Evolutionary conservation across 768 basidiomycete genomes (phyloP), one percentile per base, ranked within the genome.

Genomic region (Termitomyces heimii): DNA sequence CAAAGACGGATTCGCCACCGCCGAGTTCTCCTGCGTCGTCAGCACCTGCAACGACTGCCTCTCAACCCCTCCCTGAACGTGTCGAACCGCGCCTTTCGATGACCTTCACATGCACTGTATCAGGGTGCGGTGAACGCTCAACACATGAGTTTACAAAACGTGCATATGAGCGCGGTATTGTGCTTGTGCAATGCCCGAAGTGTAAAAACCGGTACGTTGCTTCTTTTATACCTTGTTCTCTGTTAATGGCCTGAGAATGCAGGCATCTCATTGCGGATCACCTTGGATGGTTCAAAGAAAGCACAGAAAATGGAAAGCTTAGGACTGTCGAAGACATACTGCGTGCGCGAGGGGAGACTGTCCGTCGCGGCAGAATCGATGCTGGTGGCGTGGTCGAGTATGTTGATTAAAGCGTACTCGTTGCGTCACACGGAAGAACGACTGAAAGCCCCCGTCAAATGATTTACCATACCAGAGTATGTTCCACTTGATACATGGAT

Each of bases 251-350:
- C 24, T 5, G 13, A 50, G 18, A n/a, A 28, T 39, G n/a, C 20
- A 92, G 89, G 31, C 89, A 92, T 69, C 73, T 94, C 10, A 92
- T 94, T 62, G 94, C 94, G 4, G 94, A 96, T 66, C 86, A 96
- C 64, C 72, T 96, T 13, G 89, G 89, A 1, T 96, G 94, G 94
- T 96, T 96, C 75, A 86, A 91, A 64, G 91, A 94, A 29, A 80
- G 75, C 58, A 93, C 88, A 5, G 72, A 84, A 59, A 83, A 83
- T 5, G 91, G 90, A 5, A 85, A 82, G 58, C 70, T 88, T 26
- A 81, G 76, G 55, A 97, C 89, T 1, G 75, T 98, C 4, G 96
- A 98, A 69, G 90, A 94, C 57, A 70, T 98, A 14, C 71, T 97
- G 57, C 77, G 75, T 34, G 84, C 80, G 0, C 88, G 85, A 53